Percentiles rank a stretch among this genome's conserved stretches.
Conservation (phyloP, 2,329 filamentous ascomycete species). For the Fusarium algeriense region DNA sequence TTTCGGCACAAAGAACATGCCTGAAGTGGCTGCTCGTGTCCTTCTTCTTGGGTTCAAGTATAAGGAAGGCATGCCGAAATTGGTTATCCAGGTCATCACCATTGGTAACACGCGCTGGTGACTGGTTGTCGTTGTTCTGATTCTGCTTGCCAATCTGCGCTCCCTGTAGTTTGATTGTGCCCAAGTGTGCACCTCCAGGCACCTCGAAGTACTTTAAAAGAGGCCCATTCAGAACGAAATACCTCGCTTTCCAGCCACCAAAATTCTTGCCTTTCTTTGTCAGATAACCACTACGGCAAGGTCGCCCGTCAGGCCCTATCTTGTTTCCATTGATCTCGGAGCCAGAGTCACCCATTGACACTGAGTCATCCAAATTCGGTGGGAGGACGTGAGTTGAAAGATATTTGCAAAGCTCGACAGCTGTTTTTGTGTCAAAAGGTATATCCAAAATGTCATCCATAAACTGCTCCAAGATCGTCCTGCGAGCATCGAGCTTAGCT, state of each 20-base stretch:
- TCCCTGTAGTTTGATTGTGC: slow-evolving; percentile 90
- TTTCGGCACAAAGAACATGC: slow-evolving; percentile 96
- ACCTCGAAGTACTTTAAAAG: slow-evolving; percentile 89
- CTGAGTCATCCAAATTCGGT: slow-evolving; percentile 70
- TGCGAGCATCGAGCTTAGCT: slow-evolving; percentile 89
- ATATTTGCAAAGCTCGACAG: slow-evolving; percentile 87
- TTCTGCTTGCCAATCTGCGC: slow-evolving; percentile 96
- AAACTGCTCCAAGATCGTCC: slow-evolving; percentile 84
- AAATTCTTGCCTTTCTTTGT: slow-evolving; percentile 99
- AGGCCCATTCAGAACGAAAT: slow-evolving; percentile 72
- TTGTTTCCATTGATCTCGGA: slow-evolving; percentile 50
- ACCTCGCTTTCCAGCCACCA: slow-evolving; percentile 93
- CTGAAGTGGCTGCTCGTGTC: slow-evolving; percentile 89
- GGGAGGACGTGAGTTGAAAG: slow-evolving; percentile 77
- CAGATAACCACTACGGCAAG: slow-evolving; percentile 87
- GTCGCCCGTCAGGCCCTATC: slow-evolving; percentile 72
- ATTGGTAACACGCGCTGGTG: slow-evolving; percentile 65
- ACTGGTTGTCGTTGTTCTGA: slow-evolving; percentile 60
- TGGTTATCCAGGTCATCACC: slow-evolving; percentile 89
- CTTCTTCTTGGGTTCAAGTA: slow-evolving; percentile 96
- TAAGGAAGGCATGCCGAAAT: slow-evolving; percentile 95
- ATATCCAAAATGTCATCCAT: slow-evolving; percentile 88
- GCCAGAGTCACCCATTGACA: slow-evolving; percentile 41
- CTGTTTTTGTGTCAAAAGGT: slow-evolving; percentile 80
- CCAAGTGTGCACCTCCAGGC: slow-evolving; percentile 88